Evolutionary conservation across 2,329 filamentous ascomycete genomes (phyloP).

Genomic region (Aspergillus ibericus): DNA sequence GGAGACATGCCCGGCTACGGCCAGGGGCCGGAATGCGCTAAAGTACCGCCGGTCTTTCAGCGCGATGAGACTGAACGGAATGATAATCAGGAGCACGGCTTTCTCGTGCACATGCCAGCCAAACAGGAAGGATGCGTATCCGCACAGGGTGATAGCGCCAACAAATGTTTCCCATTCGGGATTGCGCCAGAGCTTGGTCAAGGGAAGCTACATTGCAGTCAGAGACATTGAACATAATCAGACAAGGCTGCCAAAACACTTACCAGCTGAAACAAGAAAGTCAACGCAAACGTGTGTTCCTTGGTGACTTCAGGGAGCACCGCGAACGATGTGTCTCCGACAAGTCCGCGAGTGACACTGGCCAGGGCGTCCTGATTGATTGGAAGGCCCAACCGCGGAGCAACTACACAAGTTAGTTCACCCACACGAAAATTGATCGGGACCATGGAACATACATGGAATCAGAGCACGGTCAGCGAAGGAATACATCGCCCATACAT

Average conservation of each 20-base stretch:
- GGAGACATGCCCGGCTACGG: slow-evolving; percentile 91
- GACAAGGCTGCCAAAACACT: slow-evolving; percentile 17
- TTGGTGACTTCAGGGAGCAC: slow-evolving; percentile 86
- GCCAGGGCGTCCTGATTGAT: slow-evolving; percentile 74
- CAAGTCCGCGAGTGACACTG: slow-evolving; percentile 88
- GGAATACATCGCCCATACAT: slow-evolving; percentile 95
- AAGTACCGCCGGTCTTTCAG: slow-evolving; percentile 87
- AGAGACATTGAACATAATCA: slow-evolving; percentile 11
- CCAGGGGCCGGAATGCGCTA: slow-evolving; percentile 85
- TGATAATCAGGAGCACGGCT: slow-evolving; percentile 87
- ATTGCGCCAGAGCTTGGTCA: slow-evolving; percentile 76
- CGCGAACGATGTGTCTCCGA: slow-evolving; percentile 92
- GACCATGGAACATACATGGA: slow-evolving; percentile 57
- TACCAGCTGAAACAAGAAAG: slow-evolving; percentile 75
- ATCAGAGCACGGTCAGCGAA: slow-evolving; percentile 84
- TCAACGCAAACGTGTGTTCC: slow-evolving; percentile 75
- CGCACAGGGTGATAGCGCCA: slow-evolving; percentile 85
- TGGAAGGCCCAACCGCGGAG: slow-evolving; percentile 73
- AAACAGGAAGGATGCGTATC: slow-evolving; percentile 94
- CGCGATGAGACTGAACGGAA: slow-evolving; percentile 91
- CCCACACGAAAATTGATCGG: neutral
- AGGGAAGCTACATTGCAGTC: slow-evolving; percentile 55
- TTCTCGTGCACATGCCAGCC: slow-evolving; percentile 99
- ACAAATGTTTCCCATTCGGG: slow-evolving; percentile 89
- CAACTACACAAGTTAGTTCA: slow-evolving; percentile 58